These are phyloP conservation scores for Boechera retrofracta DNA, from an alignment of 345 rosid species.

Conservation along the genomic window DNA sequence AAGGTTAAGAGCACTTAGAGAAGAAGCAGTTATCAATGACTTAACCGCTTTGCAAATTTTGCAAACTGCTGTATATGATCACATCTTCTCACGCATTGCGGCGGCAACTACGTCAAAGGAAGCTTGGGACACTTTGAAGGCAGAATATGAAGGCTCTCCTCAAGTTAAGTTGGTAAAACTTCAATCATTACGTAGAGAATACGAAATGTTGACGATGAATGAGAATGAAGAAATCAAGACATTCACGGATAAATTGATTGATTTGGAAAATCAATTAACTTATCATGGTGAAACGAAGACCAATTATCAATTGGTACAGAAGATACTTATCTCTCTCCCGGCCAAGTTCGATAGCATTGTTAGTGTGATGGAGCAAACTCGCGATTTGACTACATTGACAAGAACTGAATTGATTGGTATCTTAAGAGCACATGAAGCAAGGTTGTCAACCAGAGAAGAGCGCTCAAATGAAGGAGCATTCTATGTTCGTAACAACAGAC, in stretches of 20 bases:
- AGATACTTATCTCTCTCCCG: no score
- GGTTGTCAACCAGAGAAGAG: no score
- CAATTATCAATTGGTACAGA: no score
- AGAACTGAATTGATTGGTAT: no score
- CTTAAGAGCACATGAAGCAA: no score
- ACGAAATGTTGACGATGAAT: background rate
- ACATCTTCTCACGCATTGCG: background rate
- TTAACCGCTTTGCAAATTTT: background rate
- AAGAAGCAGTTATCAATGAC: background rate
- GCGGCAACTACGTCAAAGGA: background rate
- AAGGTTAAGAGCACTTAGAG: accelerated
- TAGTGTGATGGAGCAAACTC: no score
- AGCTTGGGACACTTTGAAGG: background rate
- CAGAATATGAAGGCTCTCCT: background rate
- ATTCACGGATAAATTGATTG: background rate
- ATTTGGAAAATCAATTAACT: no score
- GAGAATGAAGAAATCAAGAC: background rate
- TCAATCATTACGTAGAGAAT: background rate
- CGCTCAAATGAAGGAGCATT: no score
- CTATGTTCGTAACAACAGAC: no score
- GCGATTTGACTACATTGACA: no score
- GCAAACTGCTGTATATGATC: background rate
- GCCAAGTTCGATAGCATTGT: no score
- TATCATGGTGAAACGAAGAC: no score
- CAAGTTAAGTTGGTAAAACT: background rate